These are phyloP conservation scores for Cryptococcus sp. DNA, from an alignment of 1,284 basidiomycete species.

Conservation along the genomic window DNA sequence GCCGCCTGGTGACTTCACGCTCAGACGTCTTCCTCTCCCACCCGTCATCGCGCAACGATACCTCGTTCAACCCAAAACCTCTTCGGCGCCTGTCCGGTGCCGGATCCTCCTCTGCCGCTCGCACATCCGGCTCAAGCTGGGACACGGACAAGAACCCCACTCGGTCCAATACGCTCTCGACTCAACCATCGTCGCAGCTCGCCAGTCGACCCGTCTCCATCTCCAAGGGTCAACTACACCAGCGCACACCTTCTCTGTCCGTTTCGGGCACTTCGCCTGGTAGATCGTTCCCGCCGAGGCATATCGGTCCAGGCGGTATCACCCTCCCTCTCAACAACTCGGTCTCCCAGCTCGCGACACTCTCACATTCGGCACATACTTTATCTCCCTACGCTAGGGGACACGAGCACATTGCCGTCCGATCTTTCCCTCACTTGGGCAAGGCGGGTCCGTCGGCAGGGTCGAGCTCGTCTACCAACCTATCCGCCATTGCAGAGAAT, in stretches of 20 bases:
- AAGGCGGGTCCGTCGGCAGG: conserved; percentile 49
- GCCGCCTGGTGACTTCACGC: conserved; percentile 29
- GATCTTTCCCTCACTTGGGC: conserved; percentile 64
- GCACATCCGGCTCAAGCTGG: conserved; percentile 26
- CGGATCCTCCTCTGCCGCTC: conserved; percentile 15
- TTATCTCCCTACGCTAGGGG: conserved; percentile 83
- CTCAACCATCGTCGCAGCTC: conserved; percentile 22
- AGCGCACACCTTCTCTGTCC: conserved; percentile 13
- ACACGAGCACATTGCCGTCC: conserved; percentile 80
- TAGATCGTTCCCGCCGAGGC: conserved; percentile 27
- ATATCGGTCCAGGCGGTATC: conserved; percentile 49
- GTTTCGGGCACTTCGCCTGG: conserved; percentile 23
- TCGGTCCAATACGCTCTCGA: conserved; percentile 21
- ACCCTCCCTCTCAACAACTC: conserved; percentile 69
- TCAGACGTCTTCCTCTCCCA: conserved; percentile 30
- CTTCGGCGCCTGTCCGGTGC: conserved; percentile 6
- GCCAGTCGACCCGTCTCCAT: conserved; percentile 25
- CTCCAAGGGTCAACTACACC: conserved; percentile 4
- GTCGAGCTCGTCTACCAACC: conserved; percentile 1
- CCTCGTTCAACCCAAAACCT: conserved; percentile 1
- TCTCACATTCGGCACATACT: conserved; percentile 81
- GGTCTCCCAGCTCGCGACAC: conserved; percentile 73
- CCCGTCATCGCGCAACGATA: conserved; percentile 11
- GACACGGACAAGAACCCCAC: conserved; percentile 16
- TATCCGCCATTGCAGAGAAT: conserved; percentile 5